These are phyloP conservation scores for Cucurbita argyrosperma DNA, from an alignment of 306 rosid genomes.

Conservation along the genomic window DNA sequence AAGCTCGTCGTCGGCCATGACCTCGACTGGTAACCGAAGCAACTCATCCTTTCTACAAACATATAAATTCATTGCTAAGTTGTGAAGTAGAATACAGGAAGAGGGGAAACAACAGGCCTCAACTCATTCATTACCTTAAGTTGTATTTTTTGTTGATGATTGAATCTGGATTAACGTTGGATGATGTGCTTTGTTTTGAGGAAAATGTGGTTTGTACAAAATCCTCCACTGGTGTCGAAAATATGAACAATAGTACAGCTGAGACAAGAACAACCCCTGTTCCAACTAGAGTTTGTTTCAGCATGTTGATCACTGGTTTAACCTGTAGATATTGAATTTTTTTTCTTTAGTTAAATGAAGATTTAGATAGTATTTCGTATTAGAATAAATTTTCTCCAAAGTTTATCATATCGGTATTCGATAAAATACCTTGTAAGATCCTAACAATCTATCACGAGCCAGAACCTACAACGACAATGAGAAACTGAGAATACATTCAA, in stretches of 20 bases:
- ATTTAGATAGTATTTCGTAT: background rate
- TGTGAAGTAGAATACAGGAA: background rate
- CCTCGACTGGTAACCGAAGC: constrained; percentile 75
- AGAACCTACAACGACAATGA: constrained; percentile 39
- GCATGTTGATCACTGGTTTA: constrained; percentile 77
- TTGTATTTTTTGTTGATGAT: constrained; percentile 42
- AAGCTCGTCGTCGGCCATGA: constrained; percentile 64
- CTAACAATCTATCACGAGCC: constrained; percentile 91
- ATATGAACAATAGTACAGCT: constrained; percentile 59
- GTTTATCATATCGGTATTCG: background rate
- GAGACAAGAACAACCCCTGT: constrained; percentile 85
- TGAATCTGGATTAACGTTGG: constrained; percentile 20
- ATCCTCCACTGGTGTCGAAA: constrained; percentile 76
- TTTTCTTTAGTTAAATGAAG: background rate
- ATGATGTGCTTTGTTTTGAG: constrained; percentile 27
- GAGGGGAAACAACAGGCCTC: background rate
- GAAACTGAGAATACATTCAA: background rate
- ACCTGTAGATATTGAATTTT: constrained; percentile 29
- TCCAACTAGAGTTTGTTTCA: constrained; percentile 88
- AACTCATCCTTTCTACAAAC: constrained; percentile 66
- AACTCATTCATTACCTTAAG: constrained; percentile 27
- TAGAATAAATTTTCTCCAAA: background rate
- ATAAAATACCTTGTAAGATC: constrained; percentile 77
- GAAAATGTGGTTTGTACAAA: constrained; percentile 35
- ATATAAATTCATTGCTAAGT: background rate